A percentile compares a stretch with the other conserved stretches of the same genome.
Conservation (phyloP, 257 asterid species). For the Solanum infundibuliforme region DNA sequence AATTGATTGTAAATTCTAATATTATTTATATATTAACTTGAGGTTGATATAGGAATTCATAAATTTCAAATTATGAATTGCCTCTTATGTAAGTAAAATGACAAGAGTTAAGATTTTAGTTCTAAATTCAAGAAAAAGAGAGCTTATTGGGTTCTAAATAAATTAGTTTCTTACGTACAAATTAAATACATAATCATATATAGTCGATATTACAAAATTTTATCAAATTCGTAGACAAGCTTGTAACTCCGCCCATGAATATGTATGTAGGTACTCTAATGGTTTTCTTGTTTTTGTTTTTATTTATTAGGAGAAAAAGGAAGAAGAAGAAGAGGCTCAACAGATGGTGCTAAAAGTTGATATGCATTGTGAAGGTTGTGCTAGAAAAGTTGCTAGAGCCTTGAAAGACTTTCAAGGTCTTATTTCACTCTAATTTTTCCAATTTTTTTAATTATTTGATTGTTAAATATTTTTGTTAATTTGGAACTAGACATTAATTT, state of each 20-base stretch:
- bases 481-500: background rate
- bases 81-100: background rate
- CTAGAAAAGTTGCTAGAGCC: constrained; percentile 65
- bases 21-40: background rate
- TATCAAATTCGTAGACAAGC: background rate
- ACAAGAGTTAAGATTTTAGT: background rate
- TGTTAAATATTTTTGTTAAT: background rate
- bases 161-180: background rate
- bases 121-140: background rate
- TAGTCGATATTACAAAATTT: background rate
- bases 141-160: background rate
- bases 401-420: constrained; percentile 63
- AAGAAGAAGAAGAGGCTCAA: constrained; percentile 12
- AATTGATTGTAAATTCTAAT: background rate
- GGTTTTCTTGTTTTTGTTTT: background rate
- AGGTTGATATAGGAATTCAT: background rate
- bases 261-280: background rate
- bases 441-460: background rate
- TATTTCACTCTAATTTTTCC: background rate
- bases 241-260: background rate
- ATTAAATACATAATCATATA: background rate
- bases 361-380: constrained; percentile 92
- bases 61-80: background rate
- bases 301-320: constrained; percentile 22
- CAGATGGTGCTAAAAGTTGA: constrained; percentile 73